Percentiles rank a stretch among this genome's conserved stretches.
Conservation (phyloP, 106 monocot species). For the Narthecium ossifragum region DNA sequence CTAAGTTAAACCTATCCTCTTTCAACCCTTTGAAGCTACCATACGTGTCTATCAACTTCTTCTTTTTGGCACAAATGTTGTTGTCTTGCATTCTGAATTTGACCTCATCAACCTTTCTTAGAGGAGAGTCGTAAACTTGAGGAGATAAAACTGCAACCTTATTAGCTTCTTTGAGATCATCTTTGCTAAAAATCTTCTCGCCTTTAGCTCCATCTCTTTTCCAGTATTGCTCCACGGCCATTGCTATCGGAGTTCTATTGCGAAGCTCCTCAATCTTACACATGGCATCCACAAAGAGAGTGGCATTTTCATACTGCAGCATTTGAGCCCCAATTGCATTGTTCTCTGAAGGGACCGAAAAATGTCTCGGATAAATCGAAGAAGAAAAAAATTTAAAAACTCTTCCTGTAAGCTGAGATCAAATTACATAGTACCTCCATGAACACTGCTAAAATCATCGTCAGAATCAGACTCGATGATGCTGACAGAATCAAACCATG, state of each 20-base stretch:
- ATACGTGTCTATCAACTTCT: slow-evolving; percentile 17
- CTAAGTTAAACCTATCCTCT: slow-evolving; percentile 14
- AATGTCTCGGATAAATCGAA: not conserved
- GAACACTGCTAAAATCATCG: slow-evolving; percentile 70
- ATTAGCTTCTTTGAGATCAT: slow-evolving; percentile 19
- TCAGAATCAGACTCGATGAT: slow-evolving; percentile 74
- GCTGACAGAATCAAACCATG: slow-evolving; percentile 76
- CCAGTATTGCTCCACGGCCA: slow-evolving; percentile 34
- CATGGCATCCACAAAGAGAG: slow-evolving; percentile 42
- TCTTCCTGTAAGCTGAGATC: too few relatives aligned
- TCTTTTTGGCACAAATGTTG: slow-evolving; percentile 6
- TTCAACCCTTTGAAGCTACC: slow-evolving; percentile 30
- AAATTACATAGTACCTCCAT: slow-evolving; percentile 44
- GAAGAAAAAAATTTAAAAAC: not conserved
- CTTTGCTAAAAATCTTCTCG: slow-evolving; percentile 12
- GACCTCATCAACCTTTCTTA: slow-evolving; percentile 25
- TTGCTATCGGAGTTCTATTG: slow-evolving; percentile 17
- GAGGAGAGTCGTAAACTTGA: slow-evolving; percentile 14
- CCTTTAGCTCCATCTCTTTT: slow-evolving; percentile 27
- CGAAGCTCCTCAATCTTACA: slow-evolving; percentile 37
- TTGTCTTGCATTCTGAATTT: slow-evolving; percentile 12
- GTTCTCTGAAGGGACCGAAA: slow-evolving; percentile 30
- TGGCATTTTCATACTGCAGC: slow-evolving; percentile 38
- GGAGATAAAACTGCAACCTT: not conserved
- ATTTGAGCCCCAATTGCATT: slow-evolving; percentile 25